Base-by-base conservation (phyloP, 257 asterid genomes). In the Rehmannia glutinosa region DNA sequence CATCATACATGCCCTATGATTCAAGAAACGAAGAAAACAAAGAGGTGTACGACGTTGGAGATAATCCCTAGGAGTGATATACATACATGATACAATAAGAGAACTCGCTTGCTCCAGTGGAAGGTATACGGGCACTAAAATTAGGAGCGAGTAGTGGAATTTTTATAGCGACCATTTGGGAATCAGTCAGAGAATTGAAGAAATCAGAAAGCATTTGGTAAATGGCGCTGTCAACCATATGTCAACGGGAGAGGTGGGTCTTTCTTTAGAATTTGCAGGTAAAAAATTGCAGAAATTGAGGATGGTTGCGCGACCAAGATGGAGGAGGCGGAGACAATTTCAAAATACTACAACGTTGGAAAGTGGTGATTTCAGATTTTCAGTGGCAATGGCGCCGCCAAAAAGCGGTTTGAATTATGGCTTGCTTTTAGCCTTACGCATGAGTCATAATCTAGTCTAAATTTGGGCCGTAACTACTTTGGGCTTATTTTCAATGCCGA, bases 131-230 rank as follows among this genome's bases (percentile, higher is more conserved):
- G n/a, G n/a, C n/a, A n/a, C 12, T 5, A 38, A 8, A 13, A 6
- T 7, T 30, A 8, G 6, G 45, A 66, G 30, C 15, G 28, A 68
- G 46, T 43, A 72, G n/a, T n/a, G n/a, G n/a, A n/a, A n/a, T n/a
- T n/a, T n/a, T n/a, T n/a, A n/a, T n/a, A n/a, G n/a, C n/a, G n/a
- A n/a, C n/a, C n/a, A n/a, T 49, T 11, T 63, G 53, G 58, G 71
- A 69, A 64, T 27, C 55, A 64, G 71, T 77, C 76, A 64, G 66
- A 73, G 45, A 32, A 21, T 61, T 32, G 66, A 53, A 68, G 1
- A 9, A 23, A 70, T 59, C 68, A 69, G 47, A 1, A 12, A 60
- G 78, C 41, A 71, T 77, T 72, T 38, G 82, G 72, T 72, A 72
- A 68, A 70, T 38, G 45, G 75, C 46, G 42, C 21, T 62, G 55